phyloP scores from a whole-genome alignment of 2,329 filamentous ascomycete species.

The Sporothrix brunneoviolacea region DNA sequence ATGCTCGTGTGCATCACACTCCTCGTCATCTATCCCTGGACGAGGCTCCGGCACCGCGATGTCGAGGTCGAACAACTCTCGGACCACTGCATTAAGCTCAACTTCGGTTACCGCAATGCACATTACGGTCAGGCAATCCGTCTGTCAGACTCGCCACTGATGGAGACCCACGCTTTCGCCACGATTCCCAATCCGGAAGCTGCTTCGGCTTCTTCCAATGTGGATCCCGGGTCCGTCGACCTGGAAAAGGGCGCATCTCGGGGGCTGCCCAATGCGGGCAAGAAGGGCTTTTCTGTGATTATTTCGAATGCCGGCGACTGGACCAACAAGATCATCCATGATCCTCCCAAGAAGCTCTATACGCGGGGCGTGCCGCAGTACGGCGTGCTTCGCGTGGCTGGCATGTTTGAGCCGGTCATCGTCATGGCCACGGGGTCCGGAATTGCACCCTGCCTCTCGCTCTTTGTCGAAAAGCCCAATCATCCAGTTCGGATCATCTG shows the following conservation, averaged over 20 bases:
- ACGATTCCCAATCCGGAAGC: conserved; percentile 55
- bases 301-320: conserved; percentile 60
- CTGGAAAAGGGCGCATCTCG: too few relatives aligned
- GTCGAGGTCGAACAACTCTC: conserved; percentile 64
- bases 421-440: conserved; percentile 58
- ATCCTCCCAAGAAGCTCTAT: conserved; percentile 50
- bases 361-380: conserved; percentile 52
- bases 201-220: not conserved
- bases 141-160: conserved; percentile 55
- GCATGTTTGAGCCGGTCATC: conserved; percentile 49
- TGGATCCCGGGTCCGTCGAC: not conserved
- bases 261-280: conserved; percentile 28
- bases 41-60: conserved; percentile 59
- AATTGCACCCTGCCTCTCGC: conserved; percentile 54
- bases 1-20: conserved; percentile 57
- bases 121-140: conserved; percentile 51
- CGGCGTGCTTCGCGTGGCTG: conserved; percentile 52
- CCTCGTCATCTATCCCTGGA: conserved; percentile 66
- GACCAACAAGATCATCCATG: conserved; percentile 49
- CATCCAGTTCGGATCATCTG: conserved; percentile 29
- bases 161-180: conserved; percentile 72
- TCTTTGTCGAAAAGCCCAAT: conserved; percentile 41
- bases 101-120: conserved; percentile 58
- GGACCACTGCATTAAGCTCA: conserved; percentile 62
- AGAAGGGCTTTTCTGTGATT: conserved; percentile 55